Percentiles rank a stretch among this genome's conserved stretches.
These are phyloP conservation scores for Begonia fuchsioides DNA, from an alignment of 306 rosid genomes.

Conservation along the genomic window DNA sequence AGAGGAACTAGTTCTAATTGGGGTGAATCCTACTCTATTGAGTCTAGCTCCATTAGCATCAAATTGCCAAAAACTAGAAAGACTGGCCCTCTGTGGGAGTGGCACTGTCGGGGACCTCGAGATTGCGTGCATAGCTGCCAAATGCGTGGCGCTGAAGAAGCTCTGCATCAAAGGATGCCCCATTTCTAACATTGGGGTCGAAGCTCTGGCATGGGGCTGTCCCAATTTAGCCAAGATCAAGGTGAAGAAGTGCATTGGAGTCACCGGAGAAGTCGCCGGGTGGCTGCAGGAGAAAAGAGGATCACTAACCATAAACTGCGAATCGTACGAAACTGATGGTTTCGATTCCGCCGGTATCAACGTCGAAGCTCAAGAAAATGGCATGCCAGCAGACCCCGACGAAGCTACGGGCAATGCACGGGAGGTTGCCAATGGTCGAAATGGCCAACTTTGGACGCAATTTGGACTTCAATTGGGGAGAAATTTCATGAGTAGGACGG, in stretches of 20 bases:
- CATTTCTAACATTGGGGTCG: slow-evolving; percentile 49
- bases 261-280: slow-evolving; percentile 39
- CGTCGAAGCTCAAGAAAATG: slow-evolving; percentile 8
- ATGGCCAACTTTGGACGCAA: background rate
- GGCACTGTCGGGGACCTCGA: slow-evolving; percentile 59
- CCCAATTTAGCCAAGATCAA: slow-evolving; percentile 74
- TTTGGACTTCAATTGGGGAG: background rate
- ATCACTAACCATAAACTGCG: slow-evolving; percentile 46
- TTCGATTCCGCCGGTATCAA: slow-evolving; percentile 27
- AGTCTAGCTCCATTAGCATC: slow-evolving; percentile 43
- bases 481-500: background rate
- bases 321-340: slow-evolving; percentile 30
- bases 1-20: slow-evolving; percentile 72
- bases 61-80: slow-evolving; percentile 49
- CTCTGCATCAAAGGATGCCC: slow-evolving; percentile 81
- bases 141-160: slow-evolving; percentile 58
- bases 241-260: slow-evolving; percentile 64
- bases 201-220: slow-evolving; percentile 56
- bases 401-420: background rate
- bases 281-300: slow-evolving; percentile 52
- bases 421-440: background rate
- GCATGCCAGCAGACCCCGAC: background rate
- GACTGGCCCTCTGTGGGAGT: slow-evolving; percentile 73
- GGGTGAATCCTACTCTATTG: slow-evolving; percentile 41
- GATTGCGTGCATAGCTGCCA: slow-evolving; percentile 55